These are phyloP conservation scores for Sugiyamaella lignohabitans DNA, from an alignment of 805 yeast genomes.

Conservation along the genomic window DNA sequence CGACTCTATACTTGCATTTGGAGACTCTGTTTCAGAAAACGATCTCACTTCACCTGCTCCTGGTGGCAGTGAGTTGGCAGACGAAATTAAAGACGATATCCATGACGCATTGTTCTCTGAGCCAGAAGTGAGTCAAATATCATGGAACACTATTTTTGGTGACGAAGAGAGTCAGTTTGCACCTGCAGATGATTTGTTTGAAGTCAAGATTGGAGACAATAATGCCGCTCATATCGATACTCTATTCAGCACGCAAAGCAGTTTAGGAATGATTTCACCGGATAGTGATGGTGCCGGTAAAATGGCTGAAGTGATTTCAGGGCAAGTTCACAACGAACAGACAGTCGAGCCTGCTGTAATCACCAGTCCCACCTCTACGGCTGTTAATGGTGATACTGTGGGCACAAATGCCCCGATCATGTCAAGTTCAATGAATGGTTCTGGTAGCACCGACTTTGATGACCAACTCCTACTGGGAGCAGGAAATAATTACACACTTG, in stretches of 20 bases:
- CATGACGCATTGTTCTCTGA: neutral
- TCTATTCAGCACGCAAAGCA: no score
- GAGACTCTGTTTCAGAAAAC: slow-evolving; percentile 5
- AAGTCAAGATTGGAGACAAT: slow-evolving; percentile 5
- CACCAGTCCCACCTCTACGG: no score
- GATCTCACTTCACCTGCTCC: slow-evolving; percentile 1
- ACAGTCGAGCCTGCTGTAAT: no score
- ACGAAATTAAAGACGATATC: neutral
- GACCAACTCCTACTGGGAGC: no score
- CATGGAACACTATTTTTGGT: neutral
- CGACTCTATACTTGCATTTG: neutral
- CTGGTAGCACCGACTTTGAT: no score
- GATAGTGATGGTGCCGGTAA: neutral
- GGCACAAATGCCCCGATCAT: no score
- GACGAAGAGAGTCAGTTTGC: neutral
- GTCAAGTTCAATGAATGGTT: no score
- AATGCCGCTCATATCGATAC: no score
- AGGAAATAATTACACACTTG: no score
- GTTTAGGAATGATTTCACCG: neutral
- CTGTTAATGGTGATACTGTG: no score
- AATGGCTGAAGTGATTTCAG: neutral
- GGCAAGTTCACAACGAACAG: no score
- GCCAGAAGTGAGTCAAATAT: neutral
- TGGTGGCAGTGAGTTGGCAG: no score
- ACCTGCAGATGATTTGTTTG: neutral